phyloP scores from a whole-genome alignment of 768 basidiomycete genomes.

The Tubosaeta sp. region DNA sequence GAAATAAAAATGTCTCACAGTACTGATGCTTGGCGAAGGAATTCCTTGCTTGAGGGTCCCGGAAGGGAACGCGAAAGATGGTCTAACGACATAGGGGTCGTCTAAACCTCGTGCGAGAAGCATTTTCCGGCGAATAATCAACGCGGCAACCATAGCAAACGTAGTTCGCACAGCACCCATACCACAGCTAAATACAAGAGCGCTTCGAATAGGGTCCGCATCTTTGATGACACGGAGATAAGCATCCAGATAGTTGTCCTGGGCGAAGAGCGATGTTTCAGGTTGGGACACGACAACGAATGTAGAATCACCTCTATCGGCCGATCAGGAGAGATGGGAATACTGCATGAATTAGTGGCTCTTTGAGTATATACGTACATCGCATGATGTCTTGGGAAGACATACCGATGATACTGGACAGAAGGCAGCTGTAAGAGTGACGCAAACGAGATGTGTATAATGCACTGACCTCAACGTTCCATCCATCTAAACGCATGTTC shows the following conservation, averaged over 20 bases:
- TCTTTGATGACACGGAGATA: constrained; percentile 79
- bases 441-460: background rate
- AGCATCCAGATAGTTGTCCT: constrained; percentile 95
- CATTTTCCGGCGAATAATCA: constrained; percentile 78
- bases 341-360: constrained; percentile 40
- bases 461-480: constrained; percentile 75
- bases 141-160: constrained; percentile 95
- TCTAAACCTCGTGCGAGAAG: constrained; percentile 55
- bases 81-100: constrained; percentile 69
- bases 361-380: constrained; percentile 11
- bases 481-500: constrained; percentile 72
- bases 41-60: constrained; percentile 13
- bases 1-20: constrained; percentile 35
- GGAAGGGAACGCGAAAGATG: constrained; percentile 12
- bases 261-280: background rate
- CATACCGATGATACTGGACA: constrained; percentile 71
- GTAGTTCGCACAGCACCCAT: constrained; percentile 97
- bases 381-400: constrained; percentile 2
- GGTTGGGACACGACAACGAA: background rate
- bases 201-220: constrained; percentile 75
- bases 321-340: constrained; percentile 91
- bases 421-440: constrained; percentile 8
- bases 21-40: constrained; percentile 40
- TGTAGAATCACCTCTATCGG: constrained; percentile 68
- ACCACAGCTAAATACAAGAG: constrained; percentile 92